Evolutionary conservation across 352 stramenopile genomes (phyloP).

Genomic region (Phytophthora europaea): DNA sequence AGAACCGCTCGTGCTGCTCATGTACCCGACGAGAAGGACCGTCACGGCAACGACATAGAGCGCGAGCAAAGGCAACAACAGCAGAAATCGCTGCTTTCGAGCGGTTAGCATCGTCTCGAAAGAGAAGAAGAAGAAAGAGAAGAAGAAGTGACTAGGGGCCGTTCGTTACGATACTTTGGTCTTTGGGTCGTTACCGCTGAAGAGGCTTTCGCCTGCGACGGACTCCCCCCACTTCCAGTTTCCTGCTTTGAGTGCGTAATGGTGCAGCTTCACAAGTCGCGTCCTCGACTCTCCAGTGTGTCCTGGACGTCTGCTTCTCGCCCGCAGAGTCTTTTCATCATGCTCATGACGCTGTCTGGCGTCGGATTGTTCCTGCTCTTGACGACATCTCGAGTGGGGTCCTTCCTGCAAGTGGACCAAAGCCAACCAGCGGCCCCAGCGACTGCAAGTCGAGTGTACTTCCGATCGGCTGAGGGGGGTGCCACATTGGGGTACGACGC

Average conservation of each 20-base stretch:
- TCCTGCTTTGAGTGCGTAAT: neutral
- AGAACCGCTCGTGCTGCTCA: neutral
- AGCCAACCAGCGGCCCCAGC: neutral
- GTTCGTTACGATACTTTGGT: neutral
- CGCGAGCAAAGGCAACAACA: neutral
- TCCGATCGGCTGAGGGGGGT: neutral
- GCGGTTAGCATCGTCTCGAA: neutral
- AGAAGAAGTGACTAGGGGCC: neutral
- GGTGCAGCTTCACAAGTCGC: neutral
- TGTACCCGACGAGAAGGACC: neutral
- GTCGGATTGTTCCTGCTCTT: neutral
- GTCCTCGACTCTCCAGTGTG: neutral
- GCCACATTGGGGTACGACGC: neutral
- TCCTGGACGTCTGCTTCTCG: neutral
- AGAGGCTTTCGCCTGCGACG: neutral
- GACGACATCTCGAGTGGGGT: neutral
- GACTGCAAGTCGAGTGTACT: neutral
- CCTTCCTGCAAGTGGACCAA: neutral
- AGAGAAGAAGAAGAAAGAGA: neutral
- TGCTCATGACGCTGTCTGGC: neutral
- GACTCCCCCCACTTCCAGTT: neutral
- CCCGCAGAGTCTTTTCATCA: neutral
- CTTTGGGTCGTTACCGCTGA: neutral
- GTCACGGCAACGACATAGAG: neutral
- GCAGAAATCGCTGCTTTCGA: neutral